Evolutionary conservation across 1,284 basidiomycete species (phyloP).

Genomic region (Cutaneotrichosporon sp.): DNA sequence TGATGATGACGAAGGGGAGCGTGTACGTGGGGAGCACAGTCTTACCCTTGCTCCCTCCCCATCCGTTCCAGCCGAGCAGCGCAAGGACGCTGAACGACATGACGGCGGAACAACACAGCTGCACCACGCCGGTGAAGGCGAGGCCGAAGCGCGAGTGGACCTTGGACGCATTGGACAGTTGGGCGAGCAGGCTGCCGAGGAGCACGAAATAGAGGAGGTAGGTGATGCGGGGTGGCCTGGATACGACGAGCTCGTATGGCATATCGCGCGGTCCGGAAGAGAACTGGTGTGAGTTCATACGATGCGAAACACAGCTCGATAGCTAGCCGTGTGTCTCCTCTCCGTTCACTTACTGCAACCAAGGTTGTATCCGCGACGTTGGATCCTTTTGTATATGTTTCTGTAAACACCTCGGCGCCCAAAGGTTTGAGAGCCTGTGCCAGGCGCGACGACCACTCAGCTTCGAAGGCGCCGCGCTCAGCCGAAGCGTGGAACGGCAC

Average conservation of each 20-base stretch:
- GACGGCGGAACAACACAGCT: constrained; percentile 84
- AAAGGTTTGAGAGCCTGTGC: constrained; percentile 15
- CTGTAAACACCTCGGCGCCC: constrained; percentile 38
- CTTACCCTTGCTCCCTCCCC: constrained; percentile 32
- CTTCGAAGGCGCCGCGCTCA: constrained; percentile 21
- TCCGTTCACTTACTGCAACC: constrained; percentile 31
- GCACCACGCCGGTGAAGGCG: constrained; percentile 86
- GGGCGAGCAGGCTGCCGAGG: constrained; percentile 69
- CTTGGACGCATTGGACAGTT: constrained; percentile 70
- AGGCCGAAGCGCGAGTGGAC: constrained; percentile 89
- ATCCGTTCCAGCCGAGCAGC: constrained; percentile 43
- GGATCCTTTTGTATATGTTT: constrained; percentile 21
- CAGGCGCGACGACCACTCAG: constrained; percentile 21
- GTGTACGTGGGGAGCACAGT: constrained; percentile 54
- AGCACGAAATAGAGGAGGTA: constrained; percentile 69
- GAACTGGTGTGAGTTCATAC: neutral
- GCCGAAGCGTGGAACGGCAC: constrained; percentile 26
- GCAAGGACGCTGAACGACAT: constrained; percentile 75
- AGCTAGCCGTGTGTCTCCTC: too few species aligned
- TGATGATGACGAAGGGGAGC: constrained; percentile 87
- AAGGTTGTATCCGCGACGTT: constrained; percentile 6
- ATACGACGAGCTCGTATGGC: neutral
- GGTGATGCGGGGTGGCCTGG: neutral
- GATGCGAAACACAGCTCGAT: neutral
- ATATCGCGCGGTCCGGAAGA: neutral